Conservation (phyloP, 2,329 filamentous ascomycete genomes). For the Talaromyces sp. region DNA sequence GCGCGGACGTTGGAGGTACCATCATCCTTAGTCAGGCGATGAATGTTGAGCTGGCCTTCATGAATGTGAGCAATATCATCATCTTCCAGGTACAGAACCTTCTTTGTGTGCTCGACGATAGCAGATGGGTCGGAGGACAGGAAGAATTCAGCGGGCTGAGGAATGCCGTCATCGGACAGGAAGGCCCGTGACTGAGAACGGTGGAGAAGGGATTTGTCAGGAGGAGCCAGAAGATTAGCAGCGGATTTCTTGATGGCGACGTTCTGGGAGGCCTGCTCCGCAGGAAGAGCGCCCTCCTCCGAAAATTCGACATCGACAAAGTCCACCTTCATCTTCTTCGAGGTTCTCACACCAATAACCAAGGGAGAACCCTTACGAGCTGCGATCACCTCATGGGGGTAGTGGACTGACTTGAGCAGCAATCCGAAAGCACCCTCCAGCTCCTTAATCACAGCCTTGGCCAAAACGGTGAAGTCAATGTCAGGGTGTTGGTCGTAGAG, state of each 20-base stretch:
- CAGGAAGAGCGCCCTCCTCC: constrained; percentile 83
- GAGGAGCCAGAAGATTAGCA: constrained; percentile 74
- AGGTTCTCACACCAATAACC: constrained; percentile 93
- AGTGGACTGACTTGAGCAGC: constrained; percentile 97
- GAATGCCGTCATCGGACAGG: constrained; percentile 96
- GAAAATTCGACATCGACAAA: constrained; percentile 98
- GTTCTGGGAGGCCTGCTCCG: constrained; percentile 94
- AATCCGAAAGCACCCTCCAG: constrained; percentile 97
- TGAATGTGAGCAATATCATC: constrained; percentile 99
- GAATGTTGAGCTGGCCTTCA: constrained; percentile 98
- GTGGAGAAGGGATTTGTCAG: constrained; percentile 97
- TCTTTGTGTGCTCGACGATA: constrained; percentile 99
- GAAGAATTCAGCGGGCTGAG: constrained; percentile 99
- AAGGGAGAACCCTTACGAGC: constrained; percentile 98
- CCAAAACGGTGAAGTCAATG: constrained; percentile 93
- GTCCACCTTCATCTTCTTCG: constrained; percentile 99
- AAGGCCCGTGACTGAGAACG: constrained; percentile 98
- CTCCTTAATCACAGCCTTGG: constrained; percentile 98
- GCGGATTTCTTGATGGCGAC: constrained; percentile 91
- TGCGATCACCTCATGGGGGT: constrained; percentile 95
- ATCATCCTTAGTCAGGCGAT: constrained; percentile 95
- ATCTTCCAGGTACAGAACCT: constrained; percentile 99
- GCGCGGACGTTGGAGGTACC: constrained; percentile 95
- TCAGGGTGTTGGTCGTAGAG: constrained; percentile 91
- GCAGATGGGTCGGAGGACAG: constrained; percentile 97